Evolutionary conservation across 2,329 filamentous ascomycete species (phyloP).

Genomic region (Colletotrichum lini): DNA sequence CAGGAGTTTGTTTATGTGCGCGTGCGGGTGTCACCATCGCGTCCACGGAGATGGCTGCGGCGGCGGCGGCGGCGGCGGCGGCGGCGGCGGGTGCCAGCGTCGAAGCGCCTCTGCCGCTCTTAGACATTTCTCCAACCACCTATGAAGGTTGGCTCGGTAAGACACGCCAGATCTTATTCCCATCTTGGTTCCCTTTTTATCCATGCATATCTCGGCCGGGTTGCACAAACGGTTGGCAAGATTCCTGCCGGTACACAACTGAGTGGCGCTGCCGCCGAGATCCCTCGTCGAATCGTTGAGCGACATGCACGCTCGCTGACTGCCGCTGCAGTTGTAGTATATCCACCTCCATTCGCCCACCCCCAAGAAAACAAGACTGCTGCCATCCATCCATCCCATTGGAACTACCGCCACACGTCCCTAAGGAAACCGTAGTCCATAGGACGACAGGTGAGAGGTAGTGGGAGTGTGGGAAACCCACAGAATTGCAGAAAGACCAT

Average conservation of each 20-base stretch:
- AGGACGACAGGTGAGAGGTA: too few relatives aligned
- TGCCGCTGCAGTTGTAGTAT: constrained; percentile 9
- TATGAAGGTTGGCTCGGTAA: too few relatives aligned
- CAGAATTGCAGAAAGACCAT: too few relatives aligned
- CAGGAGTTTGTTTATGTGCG: not conserved
- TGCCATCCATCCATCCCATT: too few relatives aligned
- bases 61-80: not conserved
- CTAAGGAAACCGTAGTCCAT: too few relatives aligned
- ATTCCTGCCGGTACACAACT: not conserved
- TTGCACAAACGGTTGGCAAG: not conserved
- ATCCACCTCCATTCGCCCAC: not conserved
- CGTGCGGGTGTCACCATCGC: not conserved
- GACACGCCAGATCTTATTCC: too few relatives aligned
- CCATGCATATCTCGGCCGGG: not conserved
- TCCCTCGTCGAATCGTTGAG: not conserved
- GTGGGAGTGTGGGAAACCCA: too few relatives aligned
- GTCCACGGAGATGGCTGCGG: not conserved
- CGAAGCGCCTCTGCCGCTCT: constrained; percentile 11
- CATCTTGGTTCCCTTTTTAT: not conserved
- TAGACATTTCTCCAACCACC: not conserved
- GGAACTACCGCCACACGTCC: too few relatives aligned
- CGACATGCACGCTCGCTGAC: not conserved
- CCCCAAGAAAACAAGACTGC: too few relatives aligned
- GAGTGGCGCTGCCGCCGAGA: not conserved
- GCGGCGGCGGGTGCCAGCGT: not conserved